Percentiles rank a stretch among this genome's conserved stretches.
Conservation (phyloP, 345 rosid species). For the Lepidium sativum region DNA sequence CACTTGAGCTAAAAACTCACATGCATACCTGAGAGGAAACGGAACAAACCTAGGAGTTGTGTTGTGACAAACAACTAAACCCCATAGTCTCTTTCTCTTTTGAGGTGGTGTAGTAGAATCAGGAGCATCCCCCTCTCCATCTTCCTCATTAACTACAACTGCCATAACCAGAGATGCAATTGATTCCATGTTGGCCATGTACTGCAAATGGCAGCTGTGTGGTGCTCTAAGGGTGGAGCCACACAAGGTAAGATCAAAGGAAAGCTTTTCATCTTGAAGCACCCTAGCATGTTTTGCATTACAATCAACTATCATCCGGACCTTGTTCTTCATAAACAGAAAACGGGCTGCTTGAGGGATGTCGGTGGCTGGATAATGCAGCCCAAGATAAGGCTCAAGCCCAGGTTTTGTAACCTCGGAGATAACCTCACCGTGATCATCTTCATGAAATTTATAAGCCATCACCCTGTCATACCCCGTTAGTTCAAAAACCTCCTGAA, state of each 20-base stretch:
- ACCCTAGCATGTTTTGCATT: slow-evolving; percentile 77
- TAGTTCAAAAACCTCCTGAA: slow-evolving; percentile 89
- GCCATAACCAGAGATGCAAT: slow-evolving; percentile 97
- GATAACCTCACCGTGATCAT: slow-evolving; percentile 95
- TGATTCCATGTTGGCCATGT: slow-evolving; percentile 93
- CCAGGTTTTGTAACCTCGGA: slow-evolving; percentile 85
- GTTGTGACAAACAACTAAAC: slow-evolving; percentile 92
- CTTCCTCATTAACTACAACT: slow-evolving; percentile 72
- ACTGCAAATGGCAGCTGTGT: slow-evolving; percentile 81
- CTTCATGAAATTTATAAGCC: slow-evolving; percentile 94
- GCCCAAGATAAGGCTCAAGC: slow-evolving; percentile 87
- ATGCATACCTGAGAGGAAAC: slow-evolving; percentile 91
- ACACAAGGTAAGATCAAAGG: slow-evolving; percentile 71
- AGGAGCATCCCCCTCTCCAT: slow-evolving; percentile 49
- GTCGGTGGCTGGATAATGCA: slow-evolving; percentile 97
- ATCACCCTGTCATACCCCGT: slow-evolving; percentile 95
- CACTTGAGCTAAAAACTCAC: slow-evolving; percentile 91
- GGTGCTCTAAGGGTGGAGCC: slow-evolving; percentile 97
- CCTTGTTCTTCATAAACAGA: slow-evolving; percentile 92
- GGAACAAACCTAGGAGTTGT: slow-evolving; percentile 84
- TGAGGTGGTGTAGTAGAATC: slow-evolving; percentile 43
- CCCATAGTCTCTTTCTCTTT: slow-evolving; percentile 89
- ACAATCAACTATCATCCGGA: slow-evolving; percentile 92
- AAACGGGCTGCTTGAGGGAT: slow-evolving; percentile 96
- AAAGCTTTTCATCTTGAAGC: slow-evolving; percentile 85